These are phyloP conservation scores for Ciborinia camelliae DNA, from an alignment of 2,329 filamentous ascomycete species.

Conservation along the genomic window DNA sequence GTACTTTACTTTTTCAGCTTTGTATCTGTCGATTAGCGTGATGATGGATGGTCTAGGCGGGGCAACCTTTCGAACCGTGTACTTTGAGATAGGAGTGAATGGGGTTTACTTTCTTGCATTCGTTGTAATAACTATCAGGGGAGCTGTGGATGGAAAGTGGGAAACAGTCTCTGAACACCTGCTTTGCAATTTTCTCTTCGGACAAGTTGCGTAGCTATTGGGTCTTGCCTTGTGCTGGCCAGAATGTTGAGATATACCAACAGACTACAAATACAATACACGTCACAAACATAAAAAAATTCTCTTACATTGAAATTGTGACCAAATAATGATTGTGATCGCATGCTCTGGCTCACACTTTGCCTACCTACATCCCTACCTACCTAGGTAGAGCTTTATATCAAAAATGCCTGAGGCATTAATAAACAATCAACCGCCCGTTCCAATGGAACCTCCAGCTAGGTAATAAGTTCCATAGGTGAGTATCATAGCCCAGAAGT, in stretches of 20 bases:
- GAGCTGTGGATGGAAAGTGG: slow-evolving; percentile 30
- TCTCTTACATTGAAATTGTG: slow-evolving; percentile 19
- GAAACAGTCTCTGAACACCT: slow-evolving; percentile 32
- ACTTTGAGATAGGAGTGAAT: slow-evolving; percentile 20
- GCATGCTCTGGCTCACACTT: too few relatives aligned
- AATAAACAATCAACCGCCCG: too few relatives aligned
- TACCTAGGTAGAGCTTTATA: not conserved
- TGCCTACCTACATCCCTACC: too few relatives aligned
- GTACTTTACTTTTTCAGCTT: slow-evolving; percentile 35
- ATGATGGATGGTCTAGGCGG: slow-evolving; percentile 33
- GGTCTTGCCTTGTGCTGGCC: slow-evolving; percentile 30
- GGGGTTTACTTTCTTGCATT: slow-evolving; percentile 33
- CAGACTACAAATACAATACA: slow-evolving; percentile 19
- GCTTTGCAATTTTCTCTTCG: slow-evolving; percentile 24
- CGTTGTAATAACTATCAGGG: slow-evolving; percentile 35
- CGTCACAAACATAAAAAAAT: slow-evolving; percentile 3
- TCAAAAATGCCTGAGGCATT: slow-evolving; percentile 13
- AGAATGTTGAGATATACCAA: slow-evolving; percentile 24
- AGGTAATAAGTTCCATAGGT: too few relatives aligned
- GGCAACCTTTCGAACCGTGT: slow-evolving; percentile 25
- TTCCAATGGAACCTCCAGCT: too few relatives aligned
- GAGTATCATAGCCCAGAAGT: too few relatives aligned
- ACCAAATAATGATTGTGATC: not conserved
- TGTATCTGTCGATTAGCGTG: slow-evolving; percentile 37
- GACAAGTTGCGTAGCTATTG: slow-evolving; percentile 20